Evolutionary conservation across 495 filamentous ascomycete genomes (phyloP), one percentile per base, ranked within the genome.

Genomic region (Hypoxylon crocopeplum): DNA sequence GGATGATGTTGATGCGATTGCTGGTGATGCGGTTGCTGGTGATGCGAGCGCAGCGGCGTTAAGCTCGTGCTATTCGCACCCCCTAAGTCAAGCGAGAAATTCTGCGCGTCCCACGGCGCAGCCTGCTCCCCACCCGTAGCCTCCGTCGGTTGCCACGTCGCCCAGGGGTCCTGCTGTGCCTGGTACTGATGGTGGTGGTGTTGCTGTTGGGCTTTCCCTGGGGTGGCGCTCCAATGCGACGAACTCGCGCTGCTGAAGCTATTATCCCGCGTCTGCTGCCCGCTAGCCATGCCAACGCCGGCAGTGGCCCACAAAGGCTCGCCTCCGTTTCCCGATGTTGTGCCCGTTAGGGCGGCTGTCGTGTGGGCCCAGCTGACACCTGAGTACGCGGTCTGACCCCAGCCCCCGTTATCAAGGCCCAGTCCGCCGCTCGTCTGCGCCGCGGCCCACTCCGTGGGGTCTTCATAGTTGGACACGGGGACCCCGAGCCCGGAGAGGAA

Each of bases 401-500:
- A 47, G 24, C 22, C 33, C 6, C 45, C 37, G 6, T 19, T 45
- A 13, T 52, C 44, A 16, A 63, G 44, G 10, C n/a, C 27, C 13
- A 66, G 13, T 2, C 58, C 44, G 7, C 50, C 50, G 5, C 37
- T 6, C 34, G 17, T 30, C 27, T 34, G n/a, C 2, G 61, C 42
- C 10, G 55, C 21, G 11, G 41, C 21, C 58, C 64, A 69, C 49
- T 42, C 37, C 1, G 39, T 29, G 7, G 46, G 21, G 22, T 63
- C 59, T 2, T 57, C 53, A 13, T 63, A 63, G 1, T 51, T 37
- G 11, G 53, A 53, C 13, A 41, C 39, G n/a, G 55, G 62, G 17
- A 68, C 64, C n/a, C 59, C 68, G n/a, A 70, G 57, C 7, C 64
- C 61, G 8, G 60, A 47, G 3, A 70, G 56, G 45, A 64, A 69